A percentile compares a stretch with the other conserved stretches of the same genome.
Conservation (phyloP, 177 flowering plant genomes). For the Vitis hybrid region DNA sequence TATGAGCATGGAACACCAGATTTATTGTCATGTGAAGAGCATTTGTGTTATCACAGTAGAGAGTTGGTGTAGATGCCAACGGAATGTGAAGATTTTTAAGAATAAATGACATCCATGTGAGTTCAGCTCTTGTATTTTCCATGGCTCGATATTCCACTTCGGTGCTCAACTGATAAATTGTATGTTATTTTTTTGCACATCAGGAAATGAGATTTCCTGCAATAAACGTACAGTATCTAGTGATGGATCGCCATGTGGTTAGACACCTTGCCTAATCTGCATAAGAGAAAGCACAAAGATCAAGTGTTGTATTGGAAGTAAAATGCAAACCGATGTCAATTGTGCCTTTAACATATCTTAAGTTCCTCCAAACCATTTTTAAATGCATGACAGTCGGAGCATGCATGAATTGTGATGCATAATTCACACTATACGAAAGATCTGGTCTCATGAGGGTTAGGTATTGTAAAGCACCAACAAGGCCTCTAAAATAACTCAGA, state of each 20-base stretch:
- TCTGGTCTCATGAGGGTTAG: conserved; percentile 10
- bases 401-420: conserved; percentile 6
- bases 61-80: not conserved
- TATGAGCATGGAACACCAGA: not conserved
- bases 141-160: conserved; percentile 2
- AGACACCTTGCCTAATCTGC: not conserved
- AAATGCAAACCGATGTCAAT: too few relatives aligned
- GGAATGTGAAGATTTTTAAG: not conserved
- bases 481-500: not conserved
- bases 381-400: not conserved
- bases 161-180: conserved; percentile 2
- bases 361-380: not conserved
- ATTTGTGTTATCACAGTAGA: not conserved
- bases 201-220: conserved; percentile 4
- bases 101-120: conserved; percentile 2
- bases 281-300: conserved; percentile 7
- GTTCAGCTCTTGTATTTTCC: not conserved
- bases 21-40: conserved; percentile 7
- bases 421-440: conserved; percentile 4
- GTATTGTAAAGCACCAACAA: conserved; percentile 15
- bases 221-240: not conserved
- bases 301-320: not conserved
- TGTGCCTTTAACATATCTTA: too few relatives aligned
- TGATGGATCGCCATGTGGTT: not conserved
- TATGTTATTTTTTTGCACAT: conserved; percentile 4